phyloP scores from a whole-genome alignment of 345 rosid species.

The Excoecaria cochinchinensis region DNA sequence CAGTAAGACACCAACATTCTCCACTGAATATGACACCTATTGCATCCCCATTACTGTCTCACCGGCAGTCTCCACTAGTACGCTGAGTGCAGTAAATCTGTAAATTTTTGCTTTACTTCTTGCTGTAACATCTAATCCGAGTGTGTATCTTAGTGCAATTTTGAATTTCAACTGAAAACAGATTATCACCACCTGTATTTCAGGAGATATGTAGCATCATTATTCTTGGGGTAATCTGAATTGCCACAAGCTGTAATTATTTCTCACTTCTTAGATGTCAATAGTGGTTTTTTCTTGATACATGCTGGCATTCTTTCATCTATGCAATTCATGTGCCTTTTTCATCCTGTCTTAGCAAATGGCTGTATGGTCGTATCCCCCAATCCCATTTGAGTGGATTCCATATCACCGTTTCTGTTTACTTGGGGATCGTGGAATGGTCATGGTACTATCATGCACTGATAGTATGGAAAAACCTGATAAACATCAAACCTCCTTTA shows the following conservation, averaged over 20 bases:
- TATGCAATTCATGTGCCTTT: too few relatives aligned
- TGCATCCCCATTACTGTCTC: constrained; percentile 61
- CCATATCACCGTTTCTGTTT: too few relatives aligned
- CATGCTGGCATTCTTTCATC: too few relatives aligned
- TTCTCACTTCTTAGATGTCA: neutral
- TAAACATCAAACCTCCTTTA: too few relatives aligned
- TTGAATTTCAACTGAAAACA: constrained; percentile 20
- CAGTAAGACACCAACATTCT: constrained; percentile 53
- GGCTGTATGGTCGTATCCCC: too few relatives aligned
- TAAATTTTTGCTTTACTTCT: constrained; percentile 19
- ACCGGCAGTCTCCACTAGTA: constrained; percentile 54
- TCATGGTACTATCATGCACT: too few relatives aligned
- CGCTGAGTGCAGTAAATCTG: constrained; percentile 30
- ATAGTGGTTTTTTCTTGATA: too few relatives aligned
- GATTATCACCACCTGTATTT: constrained; percentile 9
- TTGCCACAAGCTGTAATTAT: constrained; percentile 10
- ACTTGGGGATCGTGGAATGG: too few relatives aligned
- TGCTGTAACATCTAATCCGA: constrained; percentile 16
- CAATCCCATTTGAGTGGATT: too few relatives aligned
- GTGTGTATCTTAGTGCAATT: constrained; percentile 22
- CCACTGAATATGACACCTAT: constrained; percentile 49
- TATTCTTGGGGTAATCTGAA: neutral
- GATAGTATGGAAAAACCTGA: too few relatives aligned
- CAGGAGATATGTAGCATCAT: neutral
- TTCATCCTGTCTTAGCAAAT: too few relatives aligned